Evolutionary conservation across 257 asterid genomes (phyloP).

Genomic region (Agastache rugosa): DNA sequence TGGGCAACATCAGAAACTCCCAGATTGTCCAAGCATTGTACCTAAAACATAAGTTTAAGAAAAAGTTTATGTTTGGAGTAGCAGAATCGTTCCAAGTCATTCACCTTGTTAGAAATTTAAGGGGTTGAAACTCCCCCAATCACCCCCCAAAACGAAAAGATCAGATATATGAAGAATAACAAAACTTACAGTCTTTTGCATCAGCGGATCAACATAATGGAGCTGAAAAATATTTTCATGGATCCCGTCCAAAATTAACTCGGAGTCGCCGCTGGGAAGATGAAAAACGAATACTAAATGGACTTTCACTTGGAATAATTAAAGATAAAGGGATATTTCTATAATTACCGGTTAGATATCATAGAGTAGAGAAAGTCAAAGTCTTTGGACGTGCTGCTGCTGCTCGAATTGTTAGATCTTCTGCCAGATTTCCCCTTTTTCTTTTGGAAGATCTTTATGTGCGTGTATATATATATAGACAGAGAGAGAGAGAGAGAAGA

Average conservation of each 20-base stretch:
- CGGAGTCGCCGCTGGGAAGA: conserved; percentile 83
- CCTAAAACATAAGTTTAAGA: conserved; percentile 52
- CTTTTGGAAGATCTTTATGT: conserved; percentile 82
- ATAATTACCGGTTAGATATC: conserved; percentile 79
- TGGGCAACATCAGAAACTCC: conserved; percentile 72
- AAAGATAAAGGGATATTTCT: conserved; percentile 27
- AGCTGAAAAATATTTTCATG: conserved; percentile 88
- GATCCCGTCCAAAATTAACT: conserved; percentile 85
- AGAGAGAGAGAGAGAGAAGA: neutral
- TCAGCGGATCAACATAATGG: conserved; percentile 83
- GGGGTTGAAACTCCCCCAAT: neutral
- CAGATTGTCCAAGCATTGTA: conserved; percentile 77
- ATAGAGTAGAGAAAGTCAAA: conserved; percentile 76
- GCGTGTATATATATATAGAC: neutral
- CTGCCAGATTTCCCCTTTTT: conserved; percentile 59
- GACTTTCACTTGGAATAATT: conserved; percentile 30
- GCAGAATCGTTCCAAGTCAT: conserved; percentile 1
- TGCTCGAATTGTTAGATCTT: conserved; percentile 48
- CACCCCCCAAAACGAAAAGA: neutral
- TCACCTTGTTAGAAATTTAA: neutral
- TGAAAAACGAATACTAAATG: conserved; percentile 35
- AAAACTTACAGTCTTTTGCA: conserved; percentile 89
- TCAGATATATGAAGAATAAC: conserved; percentile 14
- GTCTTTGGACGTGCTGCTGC: conserved; percentile 53
- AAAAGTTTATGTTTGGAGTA: conserved; percentile 9